Percentiles rank a stretch among this genome's conserved stretches.
Evolutionary conservation across 1,139 yeast species (phyloP).

Genomic region (Arxiozyma bovina): DNA sequence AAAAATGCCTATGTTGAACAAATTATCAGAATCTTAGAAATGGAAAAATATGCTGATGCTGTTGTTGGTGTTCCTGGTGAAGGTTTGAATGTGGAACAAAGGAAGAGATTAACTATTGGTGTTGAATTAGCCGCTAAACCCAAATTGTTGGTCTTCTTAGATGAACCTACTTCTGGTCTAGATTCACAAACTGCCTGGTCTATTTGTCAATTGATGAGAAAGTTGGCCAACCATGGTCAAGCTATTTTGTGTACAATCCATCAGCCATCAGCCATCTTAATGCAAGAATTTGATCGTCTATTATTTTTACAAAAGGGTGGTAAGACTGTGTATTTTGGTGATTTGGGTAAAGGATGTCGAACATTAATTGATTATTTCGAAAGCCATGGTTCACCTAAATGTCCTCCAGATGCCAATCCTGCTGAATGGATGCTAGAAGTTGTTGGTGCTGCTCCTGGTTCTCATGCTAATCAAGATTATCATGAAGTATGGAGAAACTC

Average conservation of each 20-base stretch:
- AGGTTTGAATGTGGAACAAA: conserved; percentile 75
- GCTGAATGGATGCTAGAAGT: conserved; percentile 81
- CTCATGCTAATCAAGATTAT: conserved; percentile 56
- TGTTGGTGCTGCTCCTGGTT: conserved; percentile 76
- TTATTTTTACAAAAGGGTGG: conserved; percentile 69
- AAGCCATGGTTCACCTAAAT: conserved; percentile 53
- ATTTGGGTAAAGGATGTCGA: conserved; percentile 56
- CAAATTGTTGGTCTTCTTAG: conserved; percentile 66
- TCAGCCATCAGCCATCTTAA: conserved; percentile 71
- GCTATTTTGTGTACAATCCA: conserved; percentile 78
- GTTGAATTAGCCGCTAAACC: conserved; percentile 89
- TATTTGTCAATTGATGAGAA: conserved; percentile 65
- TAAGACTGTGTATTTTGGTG: conserved; percentile 73
- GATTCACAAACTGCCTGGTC: conserved; percentile 94
- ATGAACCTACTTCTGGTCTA: conserved; percentile 89
- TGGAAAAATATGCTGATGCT: conserved; percentile 70
- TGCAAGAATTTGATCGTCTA: conserved; percentile 71
- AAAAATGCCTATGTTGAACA: conserved; percentile 66
- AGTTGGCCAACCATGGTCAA: conserved; percentile 69
- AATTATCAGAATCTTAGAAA: conserved; percentile 58
- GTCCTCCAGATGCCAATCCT: conserved; percentile 64
- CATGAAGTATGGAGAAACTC: conserved; percentile 59
- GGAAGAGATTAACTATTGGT: conserved; percentile 77
- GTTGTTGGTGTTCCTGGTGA: conserved; percentile 78
- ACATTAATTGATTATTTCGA: conserved; percentile 64